Base-by-base conservation (phyloP, 805 yeast genomes). In the Priceomyces melissophilus region DNA sequence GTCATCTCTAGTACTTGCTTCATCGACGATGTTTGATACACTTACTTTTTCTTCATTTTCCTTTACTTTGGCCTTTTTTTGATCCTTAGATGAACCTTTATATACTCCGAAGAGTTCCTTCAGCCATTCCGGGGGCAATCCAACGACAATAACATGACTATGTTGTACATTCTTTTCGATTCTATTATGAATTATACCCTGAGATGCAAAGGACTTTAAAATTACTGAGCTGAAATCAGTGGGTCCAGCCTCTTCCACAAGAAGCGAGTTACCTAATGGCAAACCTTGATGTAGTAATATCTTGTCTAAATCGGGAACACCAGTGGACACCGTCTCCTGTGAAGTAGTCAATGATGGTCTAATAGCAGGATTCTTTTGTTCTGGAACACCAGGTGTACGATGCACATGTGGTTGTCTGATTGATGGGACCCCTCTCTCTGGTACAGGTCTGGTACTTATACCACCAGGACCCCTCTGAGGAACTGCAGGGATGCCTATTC, bases 171-270 rank as follows among this genome's bases (percentile, higher is more conserved):
- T 48, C 29, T 56, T 59, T 26, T 67, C 71, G 10, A 75, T 42
- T 49, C 89, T 66, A 52, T 74, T 81, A 45, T 85, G 91, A 1
- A 79, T 60, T 27, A 83, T 61, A 10, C 96, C 95, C 60, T 87
- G 95, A 1, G 95, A 73, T 1, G 86, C 81, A 65, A 82, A 86
- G 3, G 79, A 66, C 47, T 89, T 79, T 20, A 81, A 58, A 29
- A 91, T 48, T 9, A 87, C 81, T 4, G 88, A 75, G 5, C 85
- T 73, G 55, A 88, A 91, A 55, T 91, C 97, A 0, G 98, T 91
- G 5, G 91, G 82, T 0, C 95, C 93, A 11, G 78, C 75, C 57
- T 91, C 98, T 58, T 87, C 91, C 3, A 91, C 57, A 10, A 90
- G 58, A 30, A 89, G 55, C 4, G 85, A 73, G 9, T 71, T 62